Base-by-base conservation (phyloP, 2,329 filamentous ascomycete species). In the Aspergillus novoparasiticus region DNA sequence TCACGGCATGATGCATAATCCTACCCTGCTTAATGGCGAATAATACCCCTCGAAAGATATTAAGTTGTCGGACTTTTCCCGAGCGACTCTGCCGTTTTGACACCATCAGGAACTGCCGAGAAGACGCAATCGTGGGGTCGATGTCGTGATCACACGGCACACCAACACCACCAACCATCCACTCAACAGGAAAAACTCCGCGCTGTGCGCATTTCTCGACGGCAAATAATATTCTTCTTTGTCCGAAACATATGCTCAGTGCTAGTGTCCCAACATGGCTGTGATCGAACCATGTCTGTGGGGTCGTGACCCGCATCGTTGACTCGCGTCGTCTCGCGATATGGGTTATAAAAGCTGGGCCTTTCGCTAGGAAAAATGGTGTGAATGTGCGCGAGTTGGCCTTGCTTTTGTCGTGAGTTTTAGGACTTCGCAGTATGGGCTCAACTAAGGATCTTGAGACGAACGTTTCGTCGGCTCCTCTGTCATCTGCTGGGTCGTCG, bases 381-480 rank as follows among this genome's bases (percentile, higher is more conserved):
- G 16, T 19, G 19, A 32, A 4, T 19, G 6, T 50, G 46, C 14
- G 46, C 46, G 46, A 30, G 46, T 8, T 50, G 46, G 14, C 4
- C 46, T 50, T 50, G 46, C 46, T 19, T 46, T 1, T 50, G 14
- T 54, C 11, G 19, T 23, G n/a, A 2, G 9, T 6, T n/a, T 36
- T 34, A 0, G 9, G 14, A n/a, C 0, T 21, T 19, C 11, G 30
- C 28, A 36, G 32, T 21, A 54, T 54, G 51, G 51, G 51, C 26
- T 61, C 34, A 11, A 50, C 14, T 14, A 67, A 71, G 28, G 62
- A 65, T 28, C 30, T 57, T 5, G 68, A 66, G 51, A 60, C 60
- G 1, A 48, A n/a, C n/a, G 57, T 56, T 5, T 57, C 58, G 8
- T 66, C 65, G 11, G 45, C 66, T 16, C n/a, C 58, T 10, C 14